phyloP scores from a whole-genome alignment of 2,329 filamentous ascomycete species.

The Esteya vermicola region DNA sequence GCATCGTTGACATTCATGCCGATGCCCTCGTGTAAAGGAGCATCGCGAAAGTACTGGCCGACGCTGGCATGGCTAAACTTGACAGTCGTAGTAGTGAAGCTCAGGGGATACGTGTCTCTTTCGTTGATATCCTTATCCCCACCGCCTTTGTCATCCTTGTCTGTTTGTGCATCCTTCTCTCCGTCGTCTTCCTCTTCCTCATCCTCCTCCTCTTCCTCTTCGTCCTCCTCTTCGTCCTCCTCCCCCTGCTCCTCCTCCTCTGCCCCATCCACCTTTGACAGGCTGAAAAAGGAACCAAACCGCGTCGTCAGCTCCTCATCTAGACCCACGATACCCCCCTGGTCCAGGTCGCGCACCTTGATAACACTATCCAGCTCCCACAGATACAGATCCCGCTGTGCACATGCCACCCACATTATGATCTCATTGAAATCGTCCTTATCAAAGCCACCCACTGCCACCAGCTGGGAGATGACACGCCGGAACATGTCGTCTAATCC shows the following conservation, averaged over 20 bases:
- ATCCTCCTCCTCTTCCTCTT: not conserved
- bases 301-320: not conserved
- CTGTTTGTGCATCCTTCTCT: not conserved
- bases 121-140: not conserved
- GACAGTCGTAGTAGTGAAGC: not conserved
- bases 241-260: not conserved
- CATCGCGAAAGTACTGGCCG: not conserved
- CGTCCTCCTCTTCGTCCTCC: not conserved
- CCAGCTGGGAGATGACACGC: not conserved
- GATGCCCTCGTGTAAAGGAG: not conserved
- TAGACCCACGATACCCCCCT: not conserved
- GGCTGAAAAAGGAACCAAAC: not conserved
- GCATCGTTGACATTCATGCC: not conserved
- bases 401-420: not conserved
- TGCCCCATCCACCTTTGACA: not conserved
- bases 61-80: not conserved
- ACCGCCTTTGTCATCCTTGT: not conserved
- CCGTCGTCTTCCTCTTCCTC: not conserved
- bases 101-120: not conserved
- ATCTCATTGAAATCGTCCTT: not conserved
- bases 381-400: not conserved
- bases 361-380: not conserved
- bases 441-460: not conserved
- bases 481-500: not conserved
- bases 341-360: not conserved